phyloP scores from a whole-genome alignment of 495 filamentous ascomycete genomes.

The Entonaema liquescens region DNA sequence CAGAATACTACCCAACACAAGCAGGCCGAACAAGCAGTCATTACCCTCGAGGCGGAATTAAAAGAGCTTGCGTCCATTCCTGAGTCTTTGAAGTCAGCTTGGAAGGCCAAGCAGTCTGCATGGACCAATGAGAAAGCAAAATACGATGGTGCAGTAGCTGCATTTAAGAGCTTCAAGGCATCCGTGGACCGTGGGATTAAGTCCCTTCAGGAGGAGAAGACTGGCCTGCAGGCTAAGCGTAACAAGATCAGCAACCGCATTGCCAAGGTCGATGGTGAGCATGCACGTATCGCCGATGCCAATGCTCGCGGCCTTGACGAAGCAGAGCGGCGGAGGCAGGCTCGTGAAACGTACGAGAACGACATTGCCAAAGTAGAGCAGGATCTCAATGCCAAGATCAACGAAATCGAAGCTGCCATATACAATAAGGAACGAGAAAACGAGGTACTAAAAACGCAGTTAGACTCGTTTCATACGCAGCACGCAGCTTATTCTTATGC shows the following conservation, averaged over 20 bases:
- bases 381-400: constrained; percentile 50
- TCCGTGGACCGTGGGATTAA: constrained; percentile 71
- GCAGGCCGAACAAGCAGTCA: constrained; percentile 76
- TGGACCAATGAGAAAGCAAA: constrained; percentile 71
- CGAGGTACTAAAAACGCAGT: constrained; percentile 49
- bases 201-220: constrained; percentile 71
- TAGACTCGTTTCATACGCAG: constrained; percentile 52
- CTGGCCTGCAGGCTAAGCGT: constrained; percentile 72
- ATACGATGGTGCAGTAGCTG: constrained; percentile 66
- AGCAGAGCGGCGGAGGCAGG: constrained; percentile 73
- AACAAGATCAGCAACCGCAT: constrained; percentile 81
- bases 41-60: constrained; percentile 67
- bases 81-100: constrained; percentile 68
- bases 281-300: constrained; percentile 77
- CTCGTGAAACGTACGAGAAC: constrained; percentile 70
- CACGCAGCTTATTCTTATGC: constrained; percentile 44
- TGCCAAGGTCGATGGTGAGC: constrained; percentile 78
- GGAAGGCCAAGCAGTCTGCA: constrained; percentile 65
- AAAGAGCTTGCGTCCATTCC: constrained; percentile 74
- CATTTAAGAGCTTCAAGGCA: constrained; percentile 68
- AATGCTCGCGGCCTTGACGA: constrained; percentile 79
- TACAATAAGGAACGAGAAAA: constrained; percentile 54
- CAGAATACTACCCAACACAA: constrained; percentile 82
- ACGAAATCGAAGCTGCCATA: constrained; percentile 48
- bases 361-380: constrained; percentile 69